Evolutionary conservation across 306 rosid genomes (phyloP).

Genomic region (Fragaria ananassa): DNA sequence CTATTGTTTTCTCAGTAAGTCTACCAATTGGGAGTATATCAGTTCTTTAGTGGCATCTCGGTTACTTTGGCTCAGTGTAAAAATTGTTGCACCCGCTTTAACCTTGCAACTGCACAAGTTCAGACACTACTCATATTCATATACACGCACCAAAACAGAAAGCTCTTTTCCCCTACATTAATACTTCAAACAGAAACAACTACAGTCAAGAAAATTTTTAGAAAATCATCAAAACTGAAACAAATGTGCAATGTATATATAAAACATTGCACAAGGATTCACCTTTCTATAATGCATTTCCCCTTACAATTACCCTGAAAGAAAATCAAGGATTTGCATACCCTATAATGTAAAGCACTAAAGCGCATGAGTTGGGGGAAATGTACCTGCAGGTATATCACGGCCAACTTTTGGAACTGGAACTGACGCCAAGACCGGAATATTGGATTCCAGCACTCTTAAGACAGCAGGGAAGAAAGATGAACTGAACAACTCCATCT

Average conservation of each 20-base stretch:
- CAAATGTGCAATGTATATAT: not conserved
- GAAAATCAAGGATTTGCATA: not conserved
- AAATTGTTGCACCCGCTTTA: conserved; percentile 59
- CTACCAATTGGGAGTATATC: conserved; percentile 46
- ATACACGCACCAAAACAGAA: not conserved
- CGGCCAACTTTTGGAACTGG: conserved; percentile 74
- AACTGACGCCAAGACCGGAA: conserved; percentile 71
- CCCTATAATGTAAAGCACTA: not conserved
- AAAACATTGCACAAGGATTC: not conserved
- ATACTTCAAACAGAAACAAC: not conserved
- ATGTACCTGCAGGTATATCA: conserved; percentile 72
- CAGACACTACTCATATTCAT: conserved; percentile 19
- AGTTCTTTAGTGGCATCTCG: conserved; percentile 60
- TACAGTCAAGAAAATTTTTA: not conserved
- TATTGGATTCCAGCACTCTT: conserved; percentile 64
- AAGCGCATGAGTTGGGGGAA: not conserved
- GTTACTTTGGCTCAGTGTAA: conserved; percentile 54
- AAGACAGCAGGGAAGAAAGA: conserved; percentile 82
- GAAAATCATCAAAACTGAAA: not conserved
- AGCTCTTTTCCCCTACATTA: not conserved
- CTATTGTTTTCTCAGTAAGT: conserved; percentile 38
- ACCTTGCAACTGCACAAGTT: conserved; percentile 63
- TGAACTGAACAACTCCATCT: conserved; percentile 83
- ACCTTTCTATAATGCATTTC: not conserved
- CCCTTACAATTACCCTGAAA: not conserved